These are phyloP conservation scores for Neurospora pannonica DNA, from an alignment of 495 filamentous ascomycete genomes.

Conservation along the genomic window DNA sequence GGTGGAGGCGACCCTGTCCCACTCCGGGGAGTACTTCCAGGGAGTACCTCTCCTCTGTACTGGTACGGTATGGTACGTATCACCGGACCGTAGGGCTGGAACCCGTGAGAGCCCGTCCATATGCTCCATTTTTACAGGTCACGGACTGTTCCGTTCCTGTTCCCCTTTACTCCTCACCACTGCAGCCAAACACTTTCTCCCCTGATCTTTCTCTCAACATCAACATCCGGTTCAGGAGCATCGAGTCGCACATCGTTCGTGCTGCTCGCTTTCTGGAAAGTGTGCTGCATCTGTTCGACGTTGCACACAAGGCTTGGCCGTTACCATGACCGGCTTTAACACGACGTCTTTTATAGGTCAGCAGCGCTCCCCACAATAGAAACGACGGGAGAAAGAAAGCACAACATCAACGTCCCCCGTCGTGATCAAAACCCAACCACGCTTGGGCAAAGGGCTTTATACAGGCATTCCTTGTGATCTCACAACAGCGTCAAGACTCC, in stretches of 20 bases:
- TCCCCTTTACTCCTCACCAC: background rate
- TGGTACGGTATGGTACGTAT: background rate
- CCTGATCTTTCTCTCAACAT: background rate
- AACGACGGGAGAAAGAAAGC: background rate
- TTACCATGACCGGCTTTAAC: background rate
- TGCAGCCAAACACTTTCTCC: background rate
- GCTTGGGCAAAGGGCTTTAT: background rate
- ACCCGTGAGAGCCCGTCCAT: background rate
- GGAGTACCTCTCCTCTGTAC: background rate
- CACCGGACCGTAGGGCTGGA: background rate
- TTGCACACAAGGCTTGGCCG: background rate
- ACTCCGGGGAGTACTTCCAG: background rate
- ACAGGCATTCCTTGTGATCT: background rate
- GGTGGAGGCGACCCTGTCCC: background rate
- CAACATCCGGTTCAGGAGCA: background rate
- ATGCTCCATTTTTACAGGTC: background rate
- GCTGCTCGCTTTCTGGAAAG: background rate
- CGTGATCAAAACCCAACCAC: background rate
- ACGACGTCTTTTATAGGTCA: background rate
- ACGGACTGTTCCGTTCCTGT: background rate
- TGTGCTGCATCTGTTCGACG: background rate
- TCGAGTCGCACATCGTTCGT: background rate
- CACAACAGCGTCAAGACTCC: background rate
- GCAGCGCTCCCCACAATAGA: background rate
- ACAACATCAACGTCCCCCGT: background rate